Base-by-base conservation (phyloP, 768 basidiomycete genomes). In the Brasilioporus rufonigricans region DNA sequence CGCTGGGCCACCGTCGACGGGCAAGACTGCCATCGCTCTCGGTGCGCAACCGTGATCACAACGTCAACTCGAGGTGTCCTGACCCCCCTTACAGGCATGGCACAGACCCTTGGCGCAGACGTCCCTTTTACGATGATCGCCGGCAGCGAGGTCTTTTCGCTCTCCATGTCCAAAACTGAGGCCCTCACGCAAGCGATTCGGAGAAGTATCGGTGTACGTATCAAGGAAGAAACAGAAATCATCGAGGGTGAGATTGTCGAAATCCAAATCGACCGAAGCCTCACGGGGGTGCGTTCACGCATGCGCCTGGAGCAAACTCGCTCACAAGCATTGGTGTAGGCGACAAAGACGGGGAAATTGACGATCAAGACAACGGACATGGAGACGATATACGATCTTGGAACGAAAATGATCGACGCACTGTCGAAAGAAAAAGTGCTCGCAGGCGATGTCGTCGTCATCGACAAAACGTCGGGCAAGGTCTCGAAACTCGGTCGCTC, bases 321-420 rank as follows among this genome's bases (percentile, higher is more conserved):
- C 27, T 44, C 35, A 52, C 48, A 18, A 27, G 19, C 4, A 21
- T 55, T 26, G 32, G 9, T 51, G 27, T 63, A 97, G 95, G 93
- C 95, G 0, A 97, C 94, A 5, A 98, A 98, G 75, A 98, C 97
- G 2, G 97, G 96, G 3, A 95, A 97, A 70, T 72, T 98, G 56
- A 98, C 97, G 0, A 89, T 99, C 65, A 98, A 98, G 74, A 96
- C 93, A 14, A 97, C 94, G 3, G 96, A 98, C 71, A 98, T 99
- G 97, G 97, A 98, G 76, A 98, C 97, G 5, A 89, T 99, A 31
- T 99, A 99, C 69, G 97, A 99, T 73, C 81, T 98, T 29, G 97
- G 97, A 12, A 92, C 87, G 47, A 99, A 98, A 80, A 98, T 99
- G 97, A 98, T 99, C 46, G 97, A 99, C 61, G 87, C 94, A 4